These are phyloP conservation scores for Coniochaeta prunicola DNA, from an alignment of 2,329 filamentous ascomycete species.

Conservation along the genomic window DNA sequence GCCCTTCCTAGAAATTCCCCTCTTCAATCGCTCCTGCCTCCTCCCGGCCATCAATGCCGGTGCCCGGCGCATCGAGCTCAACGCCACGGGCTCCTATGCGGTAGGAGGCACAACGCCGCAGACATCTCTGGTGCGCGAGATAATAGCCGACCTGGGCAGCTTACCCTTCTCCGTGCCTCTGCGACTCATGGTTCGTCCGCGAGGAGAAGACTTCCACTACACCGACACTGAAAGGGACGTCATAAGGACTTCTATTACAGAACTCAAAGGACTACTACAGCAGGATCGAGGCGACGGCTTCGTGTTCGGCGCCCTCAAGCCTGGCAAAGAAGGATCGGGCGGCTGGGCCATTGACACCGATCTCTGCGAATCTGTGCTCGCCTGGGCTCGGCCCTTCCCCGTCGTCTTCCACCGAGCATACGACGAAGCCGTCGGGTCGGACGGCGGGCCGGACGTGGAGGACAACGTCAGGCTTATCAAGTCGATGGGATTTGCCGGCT, in stretches of 20 bases:
- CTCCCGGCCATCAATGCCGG: slow-evolving; percentile 31
- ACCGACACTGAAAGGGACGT: slow-evolving; percentile 28
- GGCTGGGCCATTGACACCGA: slow-evolving; percentile 28
- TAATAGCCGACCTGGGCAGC: neutral
- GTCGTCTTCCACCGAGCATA: slow-evolving; percentile 52
- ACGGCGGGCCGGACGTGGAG: neutral
- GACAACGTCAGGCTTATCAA: slow-evolving; percentile 25
- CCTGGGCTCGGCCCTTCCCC: slow-evolving; percentile 29
- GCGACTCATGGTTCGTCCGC: slow-evolving; percentile 50
- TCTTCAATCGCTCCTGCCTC: slow-evolving; percentile 39
- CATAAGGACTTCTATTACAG: slow-evolving; percentile 34
- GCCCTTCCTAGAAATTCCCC: slow-evolving; percentile 40
- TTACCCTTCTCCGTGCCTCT: slow-evolving; percentile 28
- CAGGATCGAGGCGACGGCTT: slow-evolving; percentile 43
- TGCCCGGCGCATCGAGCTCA: slow-evolving; percentile 46
- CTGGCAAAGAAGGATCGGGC: neutral
- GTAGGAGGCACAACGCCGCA: slow-evolving; percentile 44
- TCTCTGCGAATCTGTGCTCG: slow-evolving; percentile 33
- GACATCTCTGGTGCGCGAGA: neutral
- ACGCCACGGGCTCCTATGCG: slow-evolving; percentile 40
- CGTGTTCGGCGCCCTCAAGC: slow-evolving; percentile 42
- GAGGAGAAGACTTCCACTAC: slow-evolving; percentile 45
- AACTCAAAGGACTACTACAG: slow-evolving; percentile 31
- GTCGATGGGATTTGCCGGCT: slow-evolving; percentile 37
- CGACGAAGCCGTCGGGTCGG: slow-evolving; percentile 33